Evolutionary conservation across 805 yeast genomes (phyloP), one percentile per base, ranked within the genome.

Genomic region (Schwanniomyces yamadae): DNA sequence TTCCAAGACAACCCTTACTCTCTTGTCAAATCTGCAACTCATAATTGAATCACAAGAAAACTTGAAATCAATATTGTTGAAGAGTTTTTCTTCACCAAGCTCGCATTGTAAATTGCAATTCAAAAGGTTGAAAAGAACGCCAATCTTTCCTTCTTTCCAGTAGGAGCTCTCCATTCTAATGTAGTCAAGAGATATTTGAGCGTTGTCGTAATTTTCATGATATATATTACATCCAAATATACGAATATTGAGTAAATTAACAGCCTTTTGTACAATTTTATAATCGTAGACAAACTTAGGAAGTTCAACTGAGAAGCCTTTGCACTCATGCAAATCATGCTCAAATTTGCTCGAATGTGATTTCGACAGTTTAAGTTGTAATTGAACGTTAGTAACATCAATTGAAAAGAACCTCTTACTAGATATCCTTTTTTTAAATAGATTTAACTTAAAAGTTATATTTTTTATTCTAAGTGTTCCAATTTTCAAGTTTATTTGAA

Each of bases 221-320:
- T 24, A 19, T 7, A 52, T 15, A 2, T 52, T 30, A 14, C 43
- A 35, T 20, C 55, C 36, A 20, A 46, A 49, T 6, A 59, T 17
- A 33, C 57, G 57, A 20, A 60, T 44, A 23, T 53, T 53, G 33
- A 59, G 31, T 19, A 49, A 53, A 39, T 57, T 59, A 15, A 57
- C 19, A 5, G 59, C 28, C 23, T 48, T 45, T 22, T 50, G 46
- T 8, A 43, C 30, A 13, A 51, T 37, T 9, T 49, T 11, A 8
- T 44, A 23, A 25, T 59, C 57, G 32, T 52, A 48, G 5, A 57
- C 14, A 14, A 40, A 28, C 23, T 52, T 51, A 11, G 59, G 54
- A 5, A 54, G 17, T 1, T 23, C 17, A 23, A 54, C 46, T 10
- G 36, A 37, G 12, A 55, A 36, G 7, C n/a, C n/a, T n/a, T n/a